Conservation (phyloP, 192 early-diverging fungal species). For the Geranomyces michiganensis region DNA sequence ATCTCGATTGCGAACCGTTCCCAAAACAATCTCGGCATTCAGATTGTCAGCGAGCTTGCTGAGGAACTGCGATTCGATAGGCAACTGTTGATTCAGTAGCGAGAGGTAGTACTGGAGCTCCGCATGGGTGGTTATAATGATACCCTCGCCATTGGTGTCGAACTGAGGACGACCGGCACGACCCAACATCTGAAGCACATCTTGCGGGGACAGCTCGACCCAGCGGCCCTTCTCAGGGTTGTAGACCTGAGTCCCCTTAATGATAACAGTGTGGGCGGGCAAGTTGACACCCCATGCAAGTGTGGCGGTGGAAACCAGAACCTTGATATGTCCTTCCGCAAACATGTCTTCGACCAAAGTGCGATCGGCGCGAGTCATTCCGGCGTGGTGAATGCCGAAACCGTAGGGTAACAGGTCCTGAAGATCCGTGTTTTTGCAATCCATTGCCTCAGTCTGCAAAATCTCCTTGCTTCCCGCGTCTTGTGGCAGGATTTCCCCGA, state of each 20-base stretch:
- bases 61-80: slow-evolving; percentile 96
- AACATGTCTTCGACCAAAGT: slow-evolving; percentile 94
- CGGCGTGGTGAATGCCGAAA: slow-evolving; percentile 96
- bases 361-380: slow-evolving; percentile 90
- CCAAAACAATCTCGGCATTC: slow-evolving; percentile 95
- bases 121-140: slow-evolving; percentile 91
- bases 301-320: slow-evolving; percentile 94
- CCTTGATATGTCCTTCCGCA: slow-evolving; percentile 85
- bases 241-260: slow-evolving; percentile 98
- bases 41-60: slow-evolving; percentile 84
- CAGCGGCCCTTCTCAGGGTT: slow-evolving; percentile 92
- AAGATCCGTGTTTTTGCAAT: slow-evolving; percentile 81
- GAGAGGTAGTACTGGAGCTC: slow-evolving; percentile 97
- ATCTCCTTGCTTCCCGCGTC: slow-evolving; percentile 86
- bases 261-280: slow-evolving; percentile 96
- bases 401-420: slow-evolving; percentile 92
- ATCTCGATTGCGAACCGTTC: slow-evolving; percentile 86
- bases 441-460: slow-evolving; percentile 76
- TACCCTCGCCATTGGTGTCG: slow-evolving; percentile 94
- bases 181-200: slow-evolving; percentile 98
- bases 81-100: slow-evolving; percentile 91
- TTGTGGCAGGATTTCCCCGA: slow-evolving; percentile 77
- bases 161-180: slow-evolving; percentile 96
- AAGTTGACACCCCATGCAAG: slow-evolving; percentile 99
- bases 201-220: slow-evolving; percentile 94